phyloP scores from a whole-genome alignment of 495 filamentous ascomycete genomes.

The Neurospora sp. region DNA sequence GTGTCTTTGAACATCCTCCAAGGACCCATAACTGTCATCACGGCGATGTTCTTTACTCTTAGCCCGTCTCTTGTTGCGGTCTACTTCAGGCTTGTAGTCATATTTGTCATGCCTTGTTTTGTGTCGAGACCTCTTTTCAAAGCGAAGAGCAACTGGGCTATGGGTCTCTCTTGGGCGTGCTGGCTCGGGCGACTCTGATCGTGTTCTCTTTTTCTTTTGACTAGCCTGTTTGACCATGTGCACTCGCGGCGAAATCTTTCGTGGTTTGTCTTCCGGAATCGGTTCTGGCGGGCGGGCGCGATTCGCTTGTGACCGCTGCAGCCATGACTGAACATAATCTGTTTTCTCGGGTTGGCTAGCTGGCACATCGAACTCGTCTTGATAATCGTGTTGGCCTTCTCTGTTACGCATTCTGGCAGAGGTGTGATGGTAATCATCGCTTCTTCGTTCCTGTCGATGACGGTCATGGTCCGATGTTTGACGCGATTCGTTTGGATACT shows the following conservation, averaged over 20 bases:
- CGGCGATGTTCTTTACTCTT: background rate
- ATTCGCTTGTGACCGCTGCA: slow-evolving; percentile 20
- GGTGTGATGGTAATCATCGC: background rate
- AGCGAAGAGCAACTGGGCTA: slow-evolving; percentile 17
- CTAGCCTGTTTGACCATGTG: background rate
- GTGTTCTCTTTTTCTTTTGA: slow-evolving; percentile 7
- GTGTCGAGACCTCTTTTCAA: slow-evolving; percentile 48
- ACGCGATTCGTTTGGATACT: background rate
- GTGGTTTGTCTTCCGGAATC: slow-evolving; percentile 6
- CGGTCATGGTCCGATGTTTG: background rate
- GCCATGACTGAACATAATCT: slow-evolving; percentile 26
- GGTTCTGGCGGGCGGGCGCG: slow-evolving; percentile 3
- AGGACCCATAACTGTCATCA: background rate
- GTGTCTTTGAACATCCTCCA: background rate
- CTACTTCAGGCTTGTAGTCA: slow-evolving; percentile 31
- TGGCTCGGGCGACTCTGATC: background rate
- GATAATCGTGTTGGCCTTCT: background rate
- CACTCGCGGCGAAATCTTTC: background rate
- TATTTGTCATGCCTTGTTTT: slow-evolving; percentile 54
- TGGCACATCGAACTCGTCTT: background rate
- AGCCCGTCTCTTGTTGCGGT: slow-evolving; percentile 19
- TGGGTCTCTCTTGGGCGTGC: background rate
- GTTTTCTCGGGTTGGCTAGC: background rate
- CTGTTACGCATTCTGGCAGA: background rate
- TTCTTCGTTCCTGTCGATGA: background rate